Conservation (phyloP, 345 rosid genomes). For the Citrus inodora region DNA sequence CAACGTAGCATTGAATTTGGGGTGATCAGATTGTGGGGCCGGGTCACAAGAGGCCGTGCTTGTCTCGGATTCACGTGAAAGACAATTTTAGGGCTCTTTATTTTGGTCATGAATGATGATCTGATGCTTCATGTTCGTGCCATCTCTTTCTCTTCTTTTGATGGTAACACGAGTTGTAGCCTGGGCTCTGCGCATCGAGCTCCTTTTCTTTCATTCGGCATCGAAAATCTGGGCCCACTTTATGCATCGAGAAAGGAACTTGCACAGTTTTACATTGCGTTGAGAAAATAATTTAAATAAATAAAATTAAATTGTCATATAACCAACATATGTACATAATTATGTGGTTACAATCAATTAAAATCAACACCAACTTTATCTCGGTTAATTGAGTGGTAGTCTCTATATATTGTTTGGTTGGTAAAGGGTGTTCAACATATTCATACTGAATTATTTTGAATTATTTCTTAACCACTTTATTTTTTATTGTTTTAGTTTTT, state of each 20-base stretch:
- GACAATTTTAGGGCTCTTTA: background rate
- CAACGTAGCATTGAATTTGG: background rate
- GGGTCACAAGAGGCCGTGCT: slow-evolving; percentile 4
- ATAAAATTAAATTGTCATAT: too few species aligned
- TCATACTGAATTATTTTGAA: too few species aligned
- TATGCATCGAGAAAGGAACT: background rate
- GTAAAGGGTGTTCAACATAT: too few species aligned
- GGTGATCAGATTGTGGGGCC: background rate
- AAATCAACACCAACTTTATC: too few species aligned
- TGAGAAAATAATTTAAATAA: too few species aligned
- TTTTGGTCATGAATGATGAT: background rate
- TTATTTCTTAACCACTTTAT: too few species aligned
- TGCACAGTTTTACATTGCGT: background rate
- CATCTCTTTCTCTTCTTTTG: slow-evolving; percentile 17
- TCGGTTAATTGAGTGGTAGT: too few species aligned
- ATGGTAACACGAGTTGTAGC: slow-evolving; percentile 4
- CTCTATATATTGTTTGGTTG: too few species aligned
- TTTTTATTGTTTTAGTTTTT: too few species aligned
- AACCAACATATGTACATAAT: too few species aligned
- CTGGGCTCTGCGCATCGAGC: background rate
- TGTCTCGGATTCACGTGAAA: slow-evolving; percentile 13
- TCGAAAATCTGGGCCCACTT: background rate
- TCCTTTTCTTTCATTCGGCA: too few species aligned
- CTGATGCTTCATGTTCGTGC: background rate
- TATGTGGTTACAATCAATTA: too few species aligned